These are phyloP conservation scores for Adenanthera pavonina DNA, from an alignment of 306 rosid genomes.

Conservation along the genomic window DNA sequence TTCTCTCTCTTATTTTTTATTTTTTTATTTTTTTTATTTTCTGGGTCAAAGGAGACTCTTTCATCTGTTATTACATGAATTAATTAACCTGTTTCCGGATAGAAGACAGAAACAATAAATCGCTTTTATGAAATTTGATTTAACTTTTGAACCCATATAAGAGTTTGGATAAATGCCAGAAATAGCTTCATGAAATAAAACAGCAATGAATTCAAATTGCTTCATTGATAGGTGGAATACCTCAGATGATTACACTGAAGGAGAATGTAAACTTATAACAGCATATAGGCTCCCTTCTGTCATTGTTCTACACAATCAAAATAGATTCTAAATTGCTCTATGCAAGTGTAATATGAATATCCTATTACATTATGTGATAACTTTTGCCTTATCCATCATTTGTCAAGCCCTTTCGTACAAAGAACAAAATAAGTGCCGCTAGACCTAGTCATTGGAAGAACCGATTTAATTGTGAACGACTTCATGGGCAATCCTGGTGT, in stretches of 20 bases:
- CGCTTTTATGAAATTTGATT: background rate
- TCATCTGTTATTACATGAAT: background rate
- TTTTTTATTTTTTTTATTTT: background rate
- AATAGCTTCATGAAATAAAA: background rate
- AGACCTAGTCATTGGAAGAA: background rate
- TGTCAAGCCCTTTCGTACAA: background rate
- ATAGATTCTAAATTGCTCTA: conserved; percentile 1
- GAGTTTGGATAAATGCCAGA: background rate
- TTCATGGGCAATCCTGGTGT: background rate
- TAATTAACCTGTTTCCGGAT: background rate
- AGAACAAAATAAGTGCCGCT: background rate
- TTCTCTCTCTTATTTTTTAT: background rate
- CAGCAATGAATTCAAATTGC: background rate
- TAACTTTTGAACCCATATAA: background rate
- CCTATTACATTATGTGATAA: background rate
- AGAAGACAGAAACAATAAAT: background rate
- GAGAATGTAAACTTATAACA: background rate
- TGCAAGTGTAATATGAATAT: background rate
- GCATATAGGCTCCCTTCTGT: background rate
- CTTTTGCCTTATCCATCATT: background rate
- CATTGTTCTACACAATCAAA: background rate
- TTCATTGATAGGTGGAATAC: background rate
- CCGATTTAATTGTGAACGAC: conserved; percentile 16
- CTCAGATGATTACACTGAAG: background rate
- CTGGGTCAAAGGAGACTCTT: background rate